Evolutionary conservation across 306 rosid genomes (phyloP), one percentile per base, ranked within the genome.

Genomic region (Datisca glomerata): DNA sequence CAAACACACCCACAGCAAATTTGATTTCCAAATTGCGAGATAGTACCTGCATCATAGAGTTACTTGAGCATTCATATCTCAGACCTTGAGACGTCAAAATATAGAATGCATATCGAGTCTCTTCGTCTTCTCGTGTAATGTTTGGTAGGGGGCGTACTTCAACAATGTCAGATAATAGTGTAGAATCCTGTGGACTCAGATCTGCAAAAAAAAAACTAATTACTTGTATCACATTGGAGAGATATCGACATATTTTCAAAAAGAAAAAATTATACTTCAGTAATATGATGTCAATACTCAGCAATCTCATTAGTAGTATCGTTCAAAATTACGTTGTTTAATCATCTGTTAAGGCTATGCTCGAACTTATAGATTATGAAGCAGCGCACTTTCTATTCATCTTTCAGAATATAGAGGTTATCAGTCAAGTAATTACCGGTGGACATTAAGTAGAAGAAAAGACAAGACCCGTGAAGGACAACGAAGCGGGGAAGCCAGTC

Each of bases 401-500:
- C n/a, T n/a, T n/a, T n/a, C n/a, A n/a, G n/a, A n/a, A n/a, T n/a
- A n/a, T n/a, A n/a, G n/a, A n/a, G n/a, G n/a, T n/a, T n/a, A n/a
- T n/a, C n/a, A n/a, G n/a, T n/a, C n/a, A n/a, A n/a, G n/a, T 27
- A 25, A 36, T 21, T 74, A 85, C 93, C 96, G 49, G 96, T 78
- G 18, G 74, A 78, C 15, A 62, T 35, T 50, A 82, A 57, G 67
- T 74, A 87, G 57, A 83, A 63, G 72, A 55, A 87, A 37, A 87
- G 47, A 42, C 94, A 83, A 11, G 52, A 47, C 15, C 97, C 93
- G 8, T 83, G 89, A 29, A 87, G 77, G 64, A 87, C 89, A 46
- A 68, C 53, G 48, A 87, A 87, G 48, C 97, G 97, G 14, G 94
- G 93, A 63, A 79, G 75, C 97, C 94, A 83, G 49, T 83, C 94